Evolutionary conservation across 2,329 filamentous ascomycete genomes (phyloP), one percentile per base, ranked within the genome.

Genomic region (Colletotrichum tabaci): DNA sequence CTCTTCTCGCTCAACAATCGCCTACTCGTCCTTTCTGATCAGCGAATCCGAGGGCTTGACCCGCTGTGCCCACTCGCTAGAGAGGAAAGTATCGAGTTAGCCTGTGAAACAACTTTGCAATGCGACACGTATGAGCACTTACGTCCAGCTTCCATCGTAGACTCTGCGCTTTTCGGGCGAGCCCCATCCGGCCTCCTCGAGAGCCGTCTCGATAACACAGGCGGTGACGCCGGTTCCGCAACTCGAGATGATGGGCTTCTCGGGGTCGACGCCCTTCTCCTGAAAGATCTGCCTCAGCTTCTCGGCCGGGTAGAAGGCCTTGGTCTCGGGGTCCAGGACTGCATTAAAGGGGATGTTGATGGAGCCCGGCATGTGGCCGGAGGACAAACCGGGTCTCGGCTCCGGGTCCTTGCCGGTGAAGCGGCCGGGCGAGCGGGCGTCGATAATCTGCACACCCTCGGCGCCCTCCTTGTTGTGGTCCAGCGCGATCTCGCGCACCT

Each of bases 111-210:
- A 40, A 40, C 5, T 10, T 2, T n/a, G 3, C 6, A 63, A n/a
- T 21, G 26, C 5, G 21, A 7, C 30, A 44, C 13, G 50, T 15
- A 38, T 58, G 42, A 52, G 52, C 49, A 92, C 93, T 91, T 86
- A 97, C 89, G 96, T 98, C 96, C 96, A 99, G 82, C 95, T 98
- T 58, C 96, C 96, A 81, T 99, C 96, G 78, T 99, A 99, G 26
- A 99, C 87, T 79, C 89, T 91, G 75, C 94, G 89, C 66, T 89
- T 89, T 72, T 91, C 88, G 0, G 88, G 82, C 4, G 89, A 85
- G 2, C 93, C 93, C 78, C 91, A 95, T 1, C 91, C 92, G 26
- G 95, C 94, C 81, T 94, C 91, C 40, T 90, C 90, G 65, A 99
- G 84, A 2, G 95, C 96, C 47, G 95, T 92, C 79, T 99, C 96